Base-by-base conservation (phyloP, 2,329 filamentous ascomycete genomes). In the Ploettnerulaceae sp. region DNA sequence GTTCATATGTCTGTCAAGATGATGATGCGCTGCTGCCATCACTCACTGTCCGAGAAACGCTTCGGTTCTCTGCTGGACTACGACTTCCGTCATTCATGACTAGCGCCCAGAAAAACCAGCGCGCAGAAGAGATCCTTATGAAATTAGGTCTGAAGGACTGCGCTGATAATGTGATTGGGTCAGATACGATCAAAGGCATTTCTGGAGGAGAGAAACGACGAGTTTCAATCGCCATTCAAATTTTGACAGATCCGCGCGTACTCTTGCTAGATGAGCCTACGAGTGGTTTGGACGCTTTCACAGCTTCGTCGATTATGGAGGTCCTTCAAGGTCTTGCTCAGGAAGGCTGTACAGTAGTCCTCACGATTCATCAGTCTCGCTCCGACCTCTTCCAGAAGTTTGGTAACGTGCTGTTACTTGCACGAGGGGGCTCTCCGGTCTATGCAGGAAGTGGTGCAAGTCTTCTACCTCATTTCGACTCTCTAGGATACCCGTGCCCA, bases 101-200 rank as follows among this genome's bases (percentile, higher is more conserved):
- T 17, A 79, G 72, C 33, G 71, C 75, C 3, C 80, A 89, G 54
- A 89, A 89, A 65, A 65, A 74, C 48, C 72, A 73, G 14, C 74
- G 81, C 2, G 85, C 85, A 0, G 84, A 89, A 56, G 81, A 86
- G 12, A 78, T 89, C 0, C 66, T 90, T 2, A 63, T 85, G 12
- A 87, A 87, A 60, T 81, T 89, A 75, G 86, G 86, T 0, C 66
- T 89, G 3, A 88, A 87, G 57, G 85, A 89, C 54, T 89, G 85
- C 53, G 86, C 84, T 1, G 79, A 89, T 58, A 87, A 85, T 43
- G 64, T 89, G 0, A 76, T 90, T 7, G 86, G 86, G 2, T 83
- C 76, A 47, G 82, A 86, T 7, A 64, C 86, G 3, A 73, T 86
- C 55, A 89, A 89, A 61, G 85, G 86, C 0, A 89, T 90, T 22